Base-by-base conservation (phyloP, 192 early-diverging fungal genomes). In the Backusella macrospora region DNA sequence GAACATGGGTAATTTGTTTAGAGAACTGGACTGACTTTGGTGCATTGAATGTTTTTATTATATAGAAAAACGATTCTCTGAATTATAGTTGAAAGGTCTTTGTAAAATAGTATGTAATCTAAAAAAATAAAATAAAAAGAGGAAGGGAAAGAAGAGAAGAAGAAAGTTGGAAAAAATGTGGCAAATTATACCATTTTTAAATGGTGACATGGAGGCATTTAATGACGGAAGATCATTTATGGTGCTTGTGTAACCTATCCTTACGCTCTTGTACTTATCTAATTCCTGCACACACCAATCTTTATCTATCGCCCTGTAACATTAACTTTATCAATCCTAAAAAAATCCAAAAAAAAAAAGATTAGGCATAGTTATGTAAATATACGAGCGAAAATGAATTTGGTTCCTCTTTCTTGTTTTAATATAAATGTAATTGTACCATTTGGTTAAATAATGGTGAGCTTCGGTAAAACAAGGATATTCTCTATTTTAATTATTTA, bases 161-260 rank as follows among this genome's bases (percentile, higher is more conserved):
- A 4, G 5, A 23, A 18, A 4, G 10, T 13, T 34, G 29, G 0
- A 21, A 23, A 59, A 18, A 59, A 59, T 59, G 52, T 10, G 10
- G 26, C 26, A 59, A 59, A 23, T 13, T 46, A 46, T 59, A 59
- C 21, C 21, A 29, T 59, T 59, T 59, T 59, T 59, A 59, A 59
- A 59, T 59, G 52, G 21, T 59, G 52, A 23, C 21, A 59, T 59
- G 18, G 10, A 18, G 26, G 13, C 52, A 9, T 18, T 26, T 12
- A 59, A 59, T 59, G 52, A 12, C 52, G 52, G 52, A 59, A 59
- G 52, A 21, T 10, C 10, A 59, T 59, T 59, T 13, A 59, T 23
- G 21, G 21, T 23, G 12, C 8, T 34, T 5, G 7, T 59, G 52
- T 59, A 9, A 59, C 52, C 23, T 23, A 59, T 12, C 21, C 21